These are phyloP conservation scores for Geoglossum cookeanum DNA, from an alignment of 2,329 filamentous ascomycete species.

Conservation along the genomic window DNA sequence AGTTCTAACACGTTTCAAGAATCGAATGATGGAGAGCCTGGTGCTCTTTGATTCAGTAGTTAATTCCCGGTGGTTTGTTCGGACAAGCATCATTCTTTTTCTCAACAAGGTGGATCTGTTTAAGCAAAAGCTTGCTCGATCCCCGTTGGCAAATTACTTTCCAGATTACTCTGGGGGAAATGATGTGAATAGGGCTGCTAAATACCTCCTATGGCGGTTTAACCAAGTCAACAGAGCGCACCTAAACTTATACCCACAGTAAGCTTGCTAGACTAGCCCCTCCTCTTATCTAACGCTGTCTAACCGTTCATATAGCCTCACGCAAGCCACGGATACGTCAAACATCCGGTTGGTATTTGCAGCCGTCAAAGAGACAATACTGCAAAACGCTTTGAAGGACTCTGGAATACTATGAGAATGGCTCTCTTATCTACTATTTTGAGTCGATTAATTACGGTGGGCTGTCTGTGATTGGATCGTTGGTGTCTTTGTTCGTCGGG, in stretches of 20 bases:
- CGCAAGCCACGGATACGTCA: slow-evolving; percentile 95
- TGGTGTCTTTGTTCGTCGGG: not conserved
- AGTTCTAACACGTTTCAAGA: slow-evolving; percentile 32
- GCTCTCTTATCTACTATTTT: not conserved
- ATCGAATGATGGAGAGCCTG: slow-evolving; percentile 98
- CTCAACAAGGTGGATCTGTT: slow-evolving; percentile 98
- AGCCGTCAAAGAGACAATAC: slow-evolving; percentile 94
- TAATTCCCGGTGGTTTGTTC: slow-evolving; percentile 97
- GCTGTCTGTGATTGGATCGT: not conserved
- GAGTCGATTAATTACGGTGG: not conserved
- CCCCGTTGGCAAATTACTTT: slow-evolving; percentile 86
- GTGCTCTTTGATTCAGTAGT: slow-evolving; percentile 96
- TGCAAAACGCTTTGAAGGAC: slow-evolving; percentile 95
- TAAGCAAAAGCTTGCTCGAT: slow-evolving; percentile 79
- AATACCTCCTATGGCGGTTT: slow-evolving; percentile 95
- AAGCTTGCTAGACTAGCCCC: slow-evolving; percentile 39
- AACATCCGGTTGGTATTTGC: slow-evolving; percentile 97
- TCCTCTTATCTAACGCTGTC: not conserved
- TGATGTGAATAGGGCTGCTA: slow-evolving; percentile 93
- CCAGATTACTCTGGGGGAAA: slow-evolving; percentile 95
- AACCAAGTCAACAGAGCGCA: slow-evolving; percentile 96
- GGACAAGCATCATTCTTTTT: slow-evolving; percentile 96
- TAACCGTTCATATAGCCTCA: slow-evolving; percentile 41
- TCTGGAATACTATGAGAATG: slow-evolving; percentile 67
- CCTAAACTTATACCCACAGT: slow-evolving; percentile 95